These are phyloP conservation scores for Coemansia aciculifera DNA, from an alignment of 192 early-diverging fungal genomes.

Conservation along the genomic window DNA sequence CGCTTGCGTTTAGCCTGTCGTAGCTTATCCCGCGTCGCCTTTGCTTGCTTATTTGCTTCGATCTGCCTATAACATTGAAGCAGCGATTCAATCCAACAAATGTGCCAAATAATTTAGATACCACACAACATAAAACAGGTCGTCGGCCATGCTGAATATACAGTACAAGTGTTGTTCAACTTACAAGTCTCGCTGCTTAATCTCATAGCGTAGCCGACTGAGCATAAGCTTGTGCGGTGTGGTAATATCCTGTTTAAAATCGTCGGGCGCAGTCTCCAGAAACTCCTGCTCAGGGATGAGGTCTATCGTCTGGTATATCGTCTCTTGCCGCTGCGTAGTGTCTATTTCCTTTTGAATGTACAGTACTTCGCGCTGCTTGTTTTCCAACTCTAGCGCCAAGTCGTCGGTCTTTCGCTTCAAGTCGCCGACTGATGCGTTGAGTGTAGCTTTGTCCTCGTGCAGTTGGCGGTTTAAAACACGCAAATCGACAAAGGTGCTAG, in stretches of 20 bases:
- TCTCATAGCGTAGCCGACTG: constrained; percentile 44
- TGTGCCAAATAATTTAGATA: neutral
- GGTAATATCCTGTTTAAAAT: constrained; percentile 28
- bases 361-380: constrained; percentile 28
- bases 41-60: constrained; percentile 18
- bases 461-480: constrained; percentile 42
- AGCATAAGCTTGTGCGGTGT: constrained; percentile 54
- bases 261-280: constrained; percentile 27
- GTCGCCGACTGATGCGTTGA: constrained; percentile 23
- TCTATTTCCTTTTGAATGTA: constrained; percentile 48
- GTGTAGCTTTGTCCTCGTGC: constrained; percentile 28
- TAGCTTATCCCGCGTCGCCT: constrained; percentile 34
- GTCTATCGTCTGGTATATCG: constrained; percentile 52
- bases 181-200: constrained; percentile 41
- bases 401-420: constrained; percentile 37
- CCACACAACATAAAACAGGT: neutral
- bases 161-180: neutral
- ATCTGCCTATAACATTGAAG: constrained; percentile 21
- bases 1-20: constrained; percentile 39
- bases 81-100: neutral
- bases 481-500: constrained; percentile 38
- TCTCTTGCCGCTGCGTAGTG: constrained; percentile 42
- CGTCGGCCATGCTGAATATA: neutral
- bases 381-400: constrained; percentile 42
- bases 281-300: constrained; percentile 33